Percentiles rank a stretch among this genome's conserved stretches.
Evolutionary conservation across 345 rosid species (phyloP).

Genomic region (Salix dunnii): DNA sequence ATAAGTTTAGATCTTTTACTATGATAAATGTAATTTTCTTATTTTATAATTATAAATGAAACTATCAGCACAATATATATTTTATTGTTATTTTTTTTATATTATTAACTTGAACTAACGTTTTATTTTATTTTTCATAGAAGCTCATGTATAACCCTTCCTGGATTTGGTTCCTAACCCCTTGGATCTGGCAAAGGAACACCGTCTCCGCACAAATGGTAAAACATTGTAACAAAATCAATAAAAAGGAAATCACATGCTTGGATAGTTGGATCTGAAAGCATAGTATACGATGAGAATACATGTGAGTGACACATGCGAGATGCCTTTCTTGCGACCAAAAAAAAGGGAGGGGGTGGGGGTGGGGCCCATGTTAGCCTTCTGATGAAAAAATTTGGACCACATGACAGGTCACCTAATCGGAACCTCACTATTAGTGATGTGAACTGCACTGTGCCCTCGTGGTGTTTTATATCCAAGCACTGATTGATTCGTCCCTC

Average conservation of each 20-base stretch:
- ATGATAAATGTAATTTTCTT: too few relatives aligned
- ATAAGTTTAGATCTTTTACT: too few relatives aligned
- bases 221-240: background rate
- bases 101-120: too few relatives aligned
- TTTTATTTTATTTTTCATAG: too few relatives aligned
- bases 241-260: background rate
- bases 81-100: too few relatives aligned
- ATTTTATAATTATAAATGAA: too few relatives aligned
- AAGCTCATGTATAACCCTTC: too few relatives aligned
- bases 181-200: background rate
- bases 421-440: too few relatives aligned
- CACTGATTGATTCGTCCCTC: too few relatives aligned
- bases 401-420: background rate
- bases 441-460: too few relatives aligned
- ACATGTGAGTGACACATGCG: constrained; percentile 1
- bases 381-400: background rate
- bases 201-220: background rate
- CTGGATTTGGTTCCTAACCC: background rate
- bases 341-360: background rate
- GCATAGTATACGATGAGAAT: background rate
- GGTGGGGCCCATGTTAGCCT: background rate
- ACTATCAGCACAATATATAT: too few relatives aligned
- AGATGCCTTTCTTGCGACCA: background rate
- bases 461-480: too few relatives aligned
- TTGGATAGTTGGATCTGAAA: background rate